Evolutionary conservation across 2,329 filamentous ascomycete species (phyloP).

Genomic region (Zymoseptoria pseudotritici): DNA sequence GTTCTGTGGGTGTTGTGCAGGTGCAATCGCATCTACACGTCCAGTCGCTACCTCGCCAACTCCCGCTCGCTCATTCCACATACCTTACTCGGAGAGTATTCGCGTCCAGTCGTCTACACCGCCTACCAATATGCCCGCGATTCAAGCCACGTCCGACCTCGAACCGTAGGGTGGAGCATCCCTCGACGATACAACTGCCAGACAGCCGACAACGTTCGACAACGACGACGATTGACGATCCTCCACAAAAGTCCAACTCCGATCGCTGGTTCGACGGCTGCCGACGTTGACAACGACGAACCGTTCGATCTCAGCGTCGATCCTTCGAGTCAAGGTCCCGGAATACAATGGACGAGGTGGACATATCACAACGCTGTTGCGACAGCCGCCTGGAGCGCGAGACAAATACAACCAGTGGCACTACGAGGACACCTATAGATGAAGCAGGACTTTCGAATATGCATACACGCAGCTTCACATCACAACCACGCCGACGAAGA

Average conservation of each 20-base stretch:
- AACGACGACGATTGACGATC: background rate
- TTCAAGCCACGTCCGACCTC: background rate
- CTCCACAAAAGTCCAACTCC: background rate
- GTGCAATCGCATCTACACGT: background rate
- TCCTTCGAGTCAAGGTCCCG: background rate
- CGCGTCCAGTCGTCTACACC: background rate
- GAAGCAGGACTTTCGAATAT: background rate
- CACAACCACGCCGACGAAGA: background rate
- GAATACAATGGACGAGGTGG: background rate
- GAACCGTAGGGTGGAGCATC: background rate
- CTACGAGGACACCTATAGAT: background rate
- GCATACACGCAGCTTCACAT: background rate
- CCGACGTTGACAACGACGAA: background rate
- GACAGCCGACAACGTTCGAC: background rate
- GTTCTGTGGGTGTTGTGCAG: background rate
- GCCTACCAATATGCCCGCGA: background rate
- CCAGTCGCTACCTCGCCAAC: background rate
- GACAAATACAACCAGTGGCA: background rate
- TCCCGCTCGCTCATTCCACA: background rate
- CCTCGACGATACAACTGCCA: background rate
- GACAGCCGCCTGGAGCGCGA: background rate
- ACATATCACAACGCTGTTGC: background rate
- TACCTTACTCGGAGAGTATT: background rate
- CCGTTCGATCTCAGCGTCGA: background rate
- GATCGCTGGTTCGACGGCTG: background rate